phyloP scores from a whole-genome alignment of 108 stramenopile genomes.

The Fistulifera solaris region DNA sequence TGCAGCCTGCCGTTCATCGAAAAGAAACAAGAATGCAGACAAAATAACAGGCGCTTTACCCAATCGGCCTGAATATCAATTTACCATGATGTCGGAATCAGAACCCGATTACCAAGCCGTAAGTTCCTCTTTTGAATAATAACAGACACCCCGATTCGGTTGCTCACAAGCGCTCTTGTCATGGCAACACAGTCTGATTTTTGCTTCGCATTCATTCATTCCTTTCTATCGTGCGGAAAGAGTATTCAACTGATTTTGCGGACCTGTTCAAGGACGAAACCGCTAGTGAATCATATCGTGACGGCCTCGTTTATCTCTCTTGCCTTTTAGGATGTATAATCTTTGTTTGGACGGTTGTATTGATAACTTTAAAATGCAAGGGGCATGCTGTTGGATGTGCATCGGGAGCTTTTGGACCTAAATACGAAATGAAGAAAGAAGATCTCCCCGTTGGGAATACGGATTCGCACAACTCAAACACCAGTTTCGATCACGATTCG shows the following conservation, averaged over 20 bases:
- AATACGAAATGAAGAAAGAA: neutral
- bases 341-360: conserved; percentile 28
- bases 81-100: neutral
- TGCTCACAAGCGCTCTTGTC: too few relatives aligned
- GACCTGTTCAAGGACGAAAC: conserved; percentile 17
- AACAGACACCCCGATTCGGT: too few relatives aligned
- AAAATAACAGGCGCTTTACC: too few relatives aligned
- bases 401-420: conserved; percentile 26
- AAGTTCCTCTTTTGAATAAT: neutral
- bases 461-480: neutral
- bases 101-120: conserved; percentile 5
- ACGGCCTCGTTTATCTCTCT: conserved; percentile 26
- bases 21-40: too few relatives aligned
- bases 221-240: neutral
- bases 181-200: too few relatives aligned
- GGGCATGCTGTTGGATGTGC: conserved; percentile 44
- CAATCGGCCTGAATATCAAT: too few relatives aligned
- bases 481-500: neutral
- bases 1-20: too few relatives aligned
- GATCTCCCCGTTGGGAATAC: neutral
- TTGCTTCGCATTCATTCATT: neutral
- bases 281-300: conserved; percentile 19
- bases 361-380: conserved; percentile 26
- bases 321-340: conserved; percentile 16
- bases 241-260: conserved; percentile 17